phyloP scores from a whole-genome alignment of 2,329 filamentous ascomycete genomes.

The Aureobasidium uvarum region DNA sequence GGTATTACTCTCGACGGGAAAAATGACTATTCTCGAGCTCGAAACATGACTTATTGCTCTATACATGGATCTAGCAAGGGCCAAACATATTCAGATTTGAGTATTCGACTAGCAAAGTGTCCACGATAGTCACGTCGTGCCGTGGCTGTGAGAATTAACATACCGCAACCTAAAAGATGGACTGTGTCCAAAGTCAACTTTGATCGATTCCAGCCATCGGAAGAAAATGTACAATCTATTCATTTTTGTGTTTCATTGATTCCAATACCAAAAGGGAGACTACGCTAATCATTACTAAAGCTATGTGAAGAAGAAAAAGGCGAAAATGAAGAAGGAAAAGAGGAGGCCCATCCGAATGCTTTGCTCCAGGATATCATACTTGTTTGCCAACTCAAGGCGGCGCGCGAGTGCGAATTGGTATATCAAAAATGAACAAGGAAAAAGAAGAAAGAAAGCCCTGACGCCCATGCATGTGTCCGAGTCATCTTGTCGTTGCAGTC shows the following conservation, averaged over 20 bases:
- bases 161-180: no score
- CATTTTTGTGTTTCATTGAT: constrained; percentile 1
- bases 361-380: constrained; percentile 25
- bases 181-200: not conserved
- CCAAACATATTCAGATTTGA: not conserved
- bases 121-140: no score
- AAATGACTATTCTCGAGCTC: no score
- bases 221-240: not conserved
- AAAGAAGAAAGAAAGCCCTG: constrained; percentile 3
- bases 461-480: not conserved
- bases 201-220: not conserved
- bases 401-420: constrained; percentile 24
- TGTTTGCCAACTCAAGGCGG: not conserved
- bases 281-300: constrained; percentile 25
- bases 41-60: not conserved
- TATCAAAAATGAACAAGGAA: constrained; percentile 27
- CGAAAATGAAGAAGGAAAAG: not conserved
- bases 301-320: constrained; percentile 12
- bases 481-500: constrained; percentile 1
- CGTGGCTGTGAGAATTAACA: no score
- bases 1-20: not conserved
- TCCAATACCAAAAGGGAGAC: constrained; percentile 9
- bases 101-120: not conserved
- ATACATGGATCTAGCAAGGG: no score
- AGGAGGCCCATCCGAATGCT: constrained; percentile 11